Evolutionary conservation across 2,329 filamentous ascomycete genomes (phyloP), one percentile per base, ranked within the genome.

Genomic region (Talaromyces funiculosus): DNA sequence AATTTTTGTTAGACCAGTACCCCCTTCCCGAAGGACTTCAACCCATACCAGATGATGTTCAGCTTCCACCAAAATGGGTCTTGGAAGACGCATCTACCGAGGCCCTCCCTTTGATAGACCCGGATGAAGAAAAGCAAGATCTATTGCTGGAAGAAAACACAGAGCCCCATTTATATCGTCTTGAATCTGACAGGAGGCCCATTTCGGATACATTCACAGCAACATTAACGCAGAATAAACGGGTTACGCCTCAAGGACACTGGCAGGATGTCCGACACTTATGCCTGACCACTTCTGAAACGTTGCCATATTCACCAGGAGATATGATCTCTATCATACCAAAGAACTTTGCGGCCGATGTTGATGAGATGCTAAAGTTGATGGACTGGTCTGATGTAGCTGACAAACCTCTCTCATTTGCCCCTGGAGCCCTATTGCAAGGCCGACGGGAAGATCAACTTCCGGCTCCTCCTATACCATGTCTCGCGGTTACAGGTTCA

Each of bases 231-330:
- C 72, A 75, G n/a, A 96, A 96, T 69, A 73, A 79, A 18, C 84
- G 92, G 16, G 73, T 96, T 5, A 99, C 94, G 0, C 86, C 92
- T 0, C 53, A 73, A 1, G 78, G 79, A 1, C 94, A 99, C 75
- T 97, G 91, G 87, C 94, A 99, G 77, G 94, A 99, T 76, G 93
- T 97, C 47, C 89, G 94, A 0, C 84, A 90, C 57, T 75, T 97
- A n/a, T 82, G 80, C 1, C 79, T 97, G 14, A 80, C 71, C 10
- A 74, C 79, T 12, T 67, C 75, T 3, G 71, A 68, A 49, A 65
- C 69, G 2, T 73, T 76, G 71, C 77, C 72, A 49, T 88, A 87
- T 68, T 71, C 70, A 0, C 92, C 94, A 0, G 92, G 93, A 5
- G 90, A 96, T 67, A 88, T 90, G 24, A 78, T 96, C 6, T 86